These are phyloP conservation scores for Phytopythium delawarense DNA, from an alignment of 352 stramenopile genomes.

Conservation along the genomic window DNA sequence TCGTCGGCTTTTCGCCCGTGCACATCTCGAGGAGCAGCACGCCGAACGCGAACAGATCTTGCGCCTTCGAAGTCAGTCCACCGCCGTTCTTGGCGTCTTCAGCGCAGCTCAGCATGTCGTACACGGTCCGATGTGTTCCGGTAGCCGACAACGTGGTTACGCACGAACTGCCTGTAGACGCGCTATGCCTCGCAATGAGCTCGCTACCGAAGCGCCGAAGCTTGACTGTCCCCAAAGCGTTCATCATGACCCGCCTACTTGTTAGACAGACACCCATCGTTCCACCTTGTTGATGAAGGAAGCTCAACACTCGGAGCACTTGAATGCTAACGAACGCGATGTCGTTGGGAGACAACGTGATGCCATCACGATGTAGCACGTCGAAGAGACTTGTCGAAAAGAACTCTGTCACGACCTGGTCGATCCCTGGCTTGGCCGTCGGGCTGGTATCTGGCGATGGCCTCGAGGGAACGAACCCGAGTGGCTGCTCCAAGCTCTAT, in stretches of 20 bases:
- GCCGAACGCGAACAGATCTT: conserved; percentile 66
- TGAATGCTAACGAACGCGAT: conserved; percentile 44
- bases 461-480: conserved; percentile 26
- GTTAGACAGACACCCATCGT: conserved; percentile 47
- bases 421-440: conserved; percentile 2
- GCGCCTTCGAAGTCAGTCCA: conserved; percentile 11
- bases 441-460: background rate
- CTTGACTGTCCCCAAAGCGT: conserved; percentile 31
- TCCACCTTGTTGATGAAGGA: conserved; percentile 32
- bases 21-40: conserved; percentile 73
- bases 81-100: background rate
- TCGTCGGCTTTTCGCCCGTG: conserved; percentile 40
- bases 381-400: conserved; percentile 48
- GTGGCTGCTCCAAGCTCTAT: conserved; percentile 41
- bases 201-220: conserved; percentile 51
- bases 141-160: background rate
- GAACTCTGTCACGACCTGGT: conserved; percentile 40
- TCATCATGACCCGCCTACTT: conserved; percentile 68
- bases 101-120: background rate
- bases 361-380: conserved; percentile 37
- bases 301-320: conserved; percentile 35
- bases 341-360: conserved; percentile 30
- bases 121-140: background rate
- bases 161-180: background rate
- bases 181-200: conserved; percentile 6